Base-by-base conservation (phyloP, 1,139 yeast species). In the Protomyces pachydermus region DNA sequence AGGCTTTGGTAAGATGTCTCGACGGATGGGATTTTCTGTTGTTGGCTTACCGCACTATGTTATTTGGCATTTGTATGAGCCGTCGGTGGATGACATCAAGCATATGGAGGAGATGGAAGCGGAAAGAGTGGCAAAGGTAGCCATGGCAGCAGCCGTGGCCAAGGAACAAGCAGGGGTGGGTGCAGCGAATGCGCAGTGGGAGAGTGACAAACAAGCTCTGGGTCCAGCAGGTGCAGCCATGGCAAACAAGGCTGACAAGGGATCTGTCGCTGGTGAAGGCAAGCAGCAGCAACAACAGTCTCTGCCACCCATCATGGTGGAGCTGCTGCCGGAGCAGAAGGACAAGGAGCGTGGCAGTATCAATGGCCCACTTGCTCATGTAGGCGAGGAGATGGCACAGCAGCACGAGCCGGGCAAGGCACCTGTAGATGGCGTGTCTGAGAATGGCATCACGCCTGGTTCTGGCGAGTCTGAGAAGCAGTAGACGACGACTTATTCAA, bases 31-130 rank as follows among this genome's bases (percentile, higher is more conserved):
- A 6, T 87, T 81, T 73, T 81, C 85, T 8, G 96, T 89, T 20
- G 83, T 85, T 62, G 96, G 97, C 0, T 79, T 89, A 69, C 96
- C 96, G 5, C 95, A 89, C 76, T 89, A 90, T 73, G 93, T 88
- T 53, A 86, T 89, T 68, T 89, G 96, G 97, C 97, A 89, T 74
- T 86, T 89, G 67, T 89, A 88, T 74, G 97, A 89, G 75, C 96
- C 96, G 23, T 88, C 96, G 76, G 96, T 88, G 73, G 97, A 91
- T 72, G 82, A 79, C 69, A 70, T 79, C 68, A 74, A 77, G 67
- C 80, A 79, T 67, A 79, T 79, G 81, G 79, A 78, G 67, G 79
- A 80, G 78, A 74, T 79, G 78, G 80, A 80, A 0, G 74, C 75
- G 65, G 81, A 79, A 68, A 79, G 79, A 61, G 70, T 75, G 10